Evolutionary conservation across 495 filamentous ascomycete genomes (phyloP).

Genomic region (Pseudevernia furfuracea): DNA sequence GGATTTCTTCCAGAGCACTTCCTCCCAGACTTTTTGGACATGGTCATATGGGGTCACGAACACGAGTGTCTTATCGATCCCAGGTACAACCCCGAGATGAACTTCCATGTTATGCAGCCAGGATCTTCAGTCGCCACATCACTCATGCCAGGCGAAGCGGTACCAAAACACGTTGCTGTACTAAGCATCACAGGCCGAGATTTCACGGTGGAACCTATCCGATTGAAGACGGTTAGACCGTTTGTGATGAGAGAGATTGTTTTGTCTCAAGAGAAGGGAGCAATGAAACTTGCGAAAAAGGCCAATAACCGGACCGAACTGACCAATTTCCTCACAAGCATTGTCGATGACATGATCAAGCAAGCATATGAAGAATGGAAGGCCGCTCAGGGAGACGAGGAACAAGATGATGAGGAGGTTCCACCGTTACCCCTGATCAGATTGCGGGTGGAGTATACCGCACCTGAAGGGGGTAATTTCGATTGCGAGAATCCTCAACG

Average conservation of each 20-base stretch:
- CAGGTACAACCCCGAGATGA: slow-evolving; percentile 68
- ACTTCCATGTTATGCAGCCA: slow-evolving; percentile 94
- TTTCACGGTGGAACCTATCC: slow-evolving; percentile 72
- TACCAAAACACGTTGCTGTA: slow-evolving; percentile 82
- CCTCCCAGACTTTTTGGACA: slow-evolving; percentile 81
- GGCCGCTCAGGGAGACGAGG: slow-evolving; percentile 55
- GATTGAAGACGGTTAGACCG: slow-evolving; percentile 80
- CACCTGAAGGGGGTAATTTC: slow-evolving; percentile 77
- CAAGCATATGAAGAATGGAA: slow-evolving; percentile 78
- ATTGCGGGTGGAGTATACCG: slow-evolving; percentile 82
- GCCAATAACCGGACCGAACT: slow-evolving; percentile 75
- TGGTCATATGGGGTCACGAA: slow-evolving; percentile 96
- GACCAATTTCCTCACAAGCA: slow-evolving; percentile 62
- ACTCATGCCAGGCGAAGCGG: slow-evolving; percentile 80
- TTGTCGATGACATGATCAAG: slow-evolving; percentile 80
- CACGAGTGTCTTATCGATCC: slow-evolving; percentile 94
- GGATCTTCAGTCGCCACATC: slow-evolving; percentile 95
- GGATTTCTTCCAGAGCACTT: slow-evolving; percentile 91
- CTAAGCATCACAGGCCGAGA: slow-evolving; percentile 74
- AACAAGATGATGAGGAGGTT: slow-evolving; percentile 46
- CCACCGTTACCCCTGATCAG: slow-evolving; percentile 75
- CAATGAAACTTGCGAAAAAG: slow-evolving; percentile 68
- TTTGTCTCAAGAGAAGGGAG: slow-evolving; percentile 64
- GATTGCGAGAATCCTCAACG: slow-evolving; percentile 94
- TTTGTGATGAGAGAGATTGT: slow-evolving; percentile 82